Evolutionary conservation across 1,284 basidiomycete species (phyloP).

Genomic region (Irpex sp.): DNA sequence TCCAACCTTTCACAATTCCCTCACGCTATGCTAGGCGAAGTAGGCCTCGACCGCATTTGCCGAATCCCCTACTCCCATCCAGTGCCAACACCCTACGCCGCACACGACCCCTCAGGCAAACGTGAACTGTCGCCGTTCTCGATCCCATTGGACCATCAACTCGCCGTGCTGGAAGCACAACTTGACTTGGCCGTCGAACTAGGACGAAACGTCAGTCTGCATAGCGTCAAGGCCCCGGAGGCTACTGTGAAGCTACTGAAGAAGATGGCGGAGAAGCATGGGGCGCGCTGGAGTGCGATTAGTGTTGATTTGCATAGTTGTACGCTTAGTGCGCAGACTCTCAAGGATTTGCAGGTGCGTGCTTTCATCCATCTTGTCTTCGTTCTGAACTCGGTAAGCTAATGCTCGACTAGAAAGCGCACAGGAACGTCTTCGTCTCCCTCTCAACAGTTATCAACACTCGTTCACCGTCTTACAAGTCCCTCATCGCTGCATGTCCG

Average conservation of each 20-base stretch:
- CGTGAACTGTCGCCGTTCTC: constrained; percentile 61
- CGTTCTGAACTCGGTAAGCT: no score
- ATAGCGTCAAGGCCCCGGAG: constrained; percentile 70
- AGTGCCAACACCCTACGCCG: constrained; percentile 20
- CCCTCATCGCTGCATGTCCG: constrained; percentile 54
- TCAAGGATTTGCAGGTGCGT: constrained; percentile 59
- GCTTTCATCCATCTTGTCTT: no score
- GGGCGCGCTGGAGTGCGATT: constrained; percentile 48
- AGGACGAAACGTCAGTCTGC: constrained; percentile 65
- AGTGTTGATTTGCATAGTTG: constrained; percentile 78
- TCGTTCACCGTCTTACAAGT: constrained; percentile 52
- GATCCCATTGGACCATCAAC: constrained; percentile 69
- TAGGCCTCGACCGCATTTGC: constrained; percentile 73
- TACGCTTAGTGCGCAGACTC: constrained; percentile 63
- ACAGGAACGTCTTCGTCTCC: constrained; percentile 71
- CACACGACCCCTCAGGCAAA: constrained; percentile 25
- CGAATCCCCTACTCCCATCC: constrained; percentile 56
- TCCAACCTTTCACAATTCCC: constrained; percentile 52
- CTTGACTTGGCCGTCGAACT: constrained; percentile 71
- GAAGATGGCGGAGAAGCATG: constrained; percentile 46
- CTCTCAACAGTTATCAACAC: constrained; percentile 74
- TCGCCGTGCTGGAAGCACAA: constrained; percentile 68
- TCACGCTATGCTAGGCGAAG: constrained; percentile 74
- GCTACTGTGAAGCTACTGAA: constrained; percentile 58
- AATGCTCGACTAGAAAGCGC: constrained; percentile 40